Base-by-base conservation (phyloP, 208 protist genomes). In the Leishmania guyanensis region DNA sequence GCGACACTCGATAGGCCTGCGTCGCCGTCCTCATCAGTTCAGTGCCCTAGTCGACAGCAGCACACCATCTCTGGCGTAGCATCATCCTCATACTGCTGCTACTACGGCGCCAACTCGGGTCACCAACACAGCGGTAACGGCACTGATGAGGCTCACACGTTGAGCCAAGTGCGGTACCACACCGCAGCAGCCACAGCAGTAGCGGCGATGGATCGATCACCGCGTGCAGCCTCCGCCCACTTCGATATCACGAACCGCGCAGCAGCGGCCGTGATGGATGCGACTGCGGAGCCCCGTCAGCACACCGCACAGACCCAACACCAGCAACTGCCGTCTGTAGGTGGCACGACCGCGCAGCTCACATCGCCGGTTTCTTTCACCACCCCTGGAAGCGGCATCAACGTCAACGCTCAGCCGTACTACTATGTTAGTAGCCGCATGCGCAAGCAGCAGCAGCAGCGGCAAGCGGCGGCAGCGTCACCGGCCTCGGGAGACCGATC, bases 341-440 rank as follows among this genome's bases (percentile, higher is more conserved):
- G 53, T 6, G 79, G 69, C 43, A 77, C 60, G 54, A 77, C 72
- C 3, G 69, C 50, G 22, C 65, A 69, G 14, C 43, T 73, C 68
- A 78, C 73, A 1, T 84, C 82, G 26, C 69, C 78, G 20, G 29
- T 53, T n/a, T 80, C 69, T 10, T 80, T 83, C 26, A 84, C 66
- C 0, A 86, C 79, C 6, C 80, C 82, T 2, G 83, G 79, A 22
- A 88, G 84, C n/a, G 80, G 85, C 54, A 89, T 93, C 83, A 93
- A 92, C 78, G 84, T 92, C 6, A 86, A 93, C 70, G 91, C 91
- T 9, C 82, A 93, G 73, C 90, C 91, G 46, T 95, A 95, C 53
- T 86, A 91, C 70, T 93, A 92, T 75, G 88, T 89, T 54, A 88
- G 84, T 82, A 88, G 80, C 77, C 84, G 84, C 58, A 58, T 82